Conservation (phyloP, 495 filamentous ascomycete genomes). For the Recurvomyces mirabilis region DNA sequence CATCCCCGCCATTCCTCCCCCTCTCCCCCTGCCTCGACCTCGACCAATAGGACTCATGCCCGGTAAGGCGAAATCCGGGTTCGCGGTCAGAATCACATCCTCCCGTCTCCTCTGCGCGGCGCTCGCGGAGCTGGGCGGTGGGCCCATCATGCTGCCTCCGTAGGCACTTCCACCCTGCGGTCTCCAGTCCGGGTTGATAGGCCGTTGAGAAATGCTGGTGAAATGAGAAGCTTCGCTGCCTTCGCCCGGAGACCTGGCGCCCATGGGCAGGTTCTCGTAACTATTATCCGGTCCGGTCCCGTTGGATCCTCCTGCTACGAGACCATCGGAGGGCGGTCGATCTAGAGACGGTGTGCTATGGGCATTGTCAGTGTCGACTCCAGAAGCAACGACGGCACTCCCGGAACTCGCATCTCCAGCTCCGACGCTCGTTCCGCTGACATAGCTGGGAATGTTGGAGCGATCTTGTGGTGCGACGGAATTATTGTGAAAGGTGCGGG, state of each 20-base stretch:
- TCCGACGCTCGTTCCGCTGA: neutral
- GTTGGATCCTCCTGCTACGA: neutral
- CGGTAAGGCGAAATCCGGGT: constrained; percentile 63
- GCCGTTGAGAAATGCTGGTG: constrained; percentile 73
- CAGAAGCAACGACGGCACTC: neutral
- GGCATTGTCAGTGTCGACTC: constrained; percentile 4
- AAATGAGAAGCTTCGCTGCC: constrained; percentile 63
- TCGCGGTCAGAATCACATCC: constrained; percentile 53
- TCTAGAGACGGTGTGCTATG: constrained; percentile 5
- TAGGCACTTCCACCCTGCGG: constrained; percentile 28
- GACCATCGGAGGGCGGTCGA: neutral
- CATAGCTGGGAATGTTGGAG: constrained; percentile 5
- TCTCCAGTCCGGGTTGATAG: constrained; percentile 76
- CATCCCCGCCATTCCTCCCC: neutral
- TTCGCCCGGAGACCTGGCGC: constrained; percentile 60
- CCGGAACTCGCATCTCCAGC: neutral
- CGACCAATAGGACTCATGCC: constrained; percentile 12
- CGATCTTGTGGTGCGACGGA: neutral
- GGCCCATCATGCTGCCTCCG: neutral
- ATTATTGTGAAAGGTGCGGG: neutral
- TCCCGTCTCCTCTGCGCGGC: constrained; percentile 36
- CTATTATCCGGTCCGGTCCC: constrained; percentile 6
- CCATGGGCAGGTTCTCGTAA: constrained; percentile 53
- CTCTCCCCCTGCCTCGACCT: neutral
- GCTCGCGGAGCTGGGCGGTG: constrained; percentile 21